Base-by-base conservation (phyloP, 2,329 filamentous ascomycete genomes). In the Grosmannia serpens region DNA sequence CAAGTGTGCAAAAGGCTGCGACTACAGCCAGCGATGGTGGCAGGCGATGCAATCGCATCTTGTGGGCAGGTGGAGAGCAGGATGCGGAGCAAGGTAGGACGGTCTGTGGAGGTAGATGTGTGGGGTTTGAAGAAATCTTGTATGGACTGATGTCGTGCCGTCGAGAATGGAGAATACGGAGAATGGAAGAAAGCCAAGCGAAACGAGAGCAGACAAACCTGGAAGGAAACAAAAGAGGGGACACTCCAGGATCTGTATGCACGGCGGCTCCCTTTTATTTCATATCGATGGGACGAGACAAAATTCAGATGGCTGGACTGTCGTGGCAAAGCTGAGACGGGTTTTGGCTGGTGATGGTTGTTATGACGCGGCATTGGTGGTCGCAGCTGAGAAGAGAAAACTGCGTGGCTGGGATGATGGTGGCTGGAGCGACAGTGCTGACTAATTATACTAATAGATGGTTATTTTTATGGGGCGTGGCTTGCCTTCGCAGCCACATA, bases 41-140 rank as follows among this genome's bases (percentile, higher is more conserved):
- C 4, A 64, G 51, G 24, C 26, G 61, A 59, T 60, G 56, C 59
- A 62, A 54, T 41, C 60, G 63, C 64, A 65, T 65, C 59, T 58
- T 59, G 59, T 47, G 56, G 41, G 35, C 15, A 51, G 15, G 31
- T 26, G n/a, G 20, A 53, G 15, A 35, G 51, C 22, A 35, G 26
- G 29, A 38, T n/a, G 31, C 17, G 38, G 31, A 38, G 20, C 13
- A 26, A 2, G 13, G 26, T n/a, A 17, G 6, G 49, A 20, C 5
- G 6, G 15, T 15, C 4, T 29, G 33, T 24, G 51, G 10, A 53
- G 51, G 24, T 26, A n/a, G 13, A 35, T 35, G 22, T 22, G 50
- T 9, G 20, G 27, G 49, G 8, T 31, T 20, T 41, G 38, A 20
- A 7, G 38, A 11, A 41, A n/a, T 41, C 15, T 5, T 41, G 38